Evolutionary conservation across 306 rosid species (phyloP), one percentile per base, ranked within the genome.

Genomic region (Vigna hirtella): DNA sequence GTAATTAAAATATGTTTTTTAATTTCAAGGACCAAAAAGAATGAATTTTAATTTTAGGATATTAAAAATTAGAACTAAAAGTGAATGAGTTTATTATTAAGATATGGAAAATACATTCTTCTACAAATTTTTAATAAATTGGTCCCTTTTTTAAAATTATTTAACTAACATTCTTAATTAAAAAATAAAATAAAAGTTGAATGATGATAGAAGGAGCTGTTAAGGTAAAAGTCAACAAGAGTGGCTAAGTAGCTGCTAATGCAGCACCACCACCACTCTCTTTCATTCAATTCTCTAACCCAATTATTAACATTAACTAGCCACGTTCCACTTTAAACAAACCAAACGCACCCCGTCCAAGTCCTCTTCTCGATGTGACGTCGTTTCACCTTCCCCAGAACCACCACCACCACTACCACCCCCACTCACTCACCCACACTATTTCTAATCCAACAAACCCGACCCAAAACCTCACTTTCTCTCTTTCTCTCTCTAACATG

Each of bases 351-450:
- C 1, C 24, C 42, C 26, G 14, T 73, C 0, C 1, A 59, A 28
- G 40, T 59, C 63, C 4, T 26, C 32, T 5, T 63, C 30, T 0
- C 15, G 84, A 80, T 84, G 84, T 49, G 87, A 84, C 82, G 84
- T 80, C 87, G 84, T 84, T 84, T 76, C 76, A 53, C 84, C 80
- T 85, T 58, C 83, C 28, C 88, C 91, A 73, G 83, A 77, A 26
- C 83, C 79, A 32, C 66, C 72, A 77, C 55, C 36, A 22, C 72
- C 57, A 45, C 47, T 42, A 42, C 34, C 36, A 40, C 14, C 77
- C 17, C 40, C 68, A 22, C 45, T 58, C 3, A 55, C 17, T 1
- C 20, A 8, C 45, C 9, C 45, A 9, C 47, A 36, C 38, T 30
- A 30, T 30, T 30, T 30, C 50, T 11, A 45, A 45, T 45, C 50